phyloP scores from a whole-genome alignment of 768 basidiomycete species.

The Phanerochaete sordida region DNA sequence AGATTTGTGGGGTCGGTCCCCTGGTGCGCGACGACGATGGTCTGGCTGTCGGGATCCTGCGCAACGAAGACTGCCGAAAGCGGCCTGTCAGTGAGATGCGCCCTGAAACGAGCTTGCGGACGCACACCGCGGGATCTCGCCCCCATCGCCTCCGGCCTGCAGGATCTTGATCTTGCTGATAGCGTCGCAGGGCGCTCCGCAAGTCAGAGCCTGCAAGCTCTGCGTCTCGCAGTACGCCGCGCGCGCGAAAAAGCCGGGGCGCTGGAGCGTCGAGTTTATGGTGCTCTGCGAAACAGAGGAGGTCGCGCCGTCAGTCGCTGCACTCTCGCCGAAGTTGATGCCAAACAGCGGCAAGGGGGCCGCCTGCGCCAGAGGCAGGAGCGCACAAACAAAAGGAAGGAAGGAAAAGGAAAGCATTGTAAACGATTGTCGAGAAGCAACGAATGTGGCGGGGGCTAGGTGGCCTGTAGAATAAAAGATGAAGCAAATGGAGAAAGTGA shows the following conservation, averaged over 20 bases:
- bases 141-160: slow-evolving; percentile 22
- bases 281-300: slow-evolving; percentile 17
- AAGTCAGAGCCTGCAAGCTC: slow-evolving; percentile 18
- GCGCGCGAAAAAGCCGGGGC: slow-evolving; percentile 23
- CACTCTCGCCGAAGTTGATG: slow-evolving; percentile 14
- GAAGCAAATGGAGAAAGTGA: slow-evolving; percentile 2
- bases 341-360: slow-evolving; percentile 20
- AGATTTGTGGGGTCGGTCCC: slow-evolving; percentile 31
- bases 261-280: slow-evolving; percentile 15
- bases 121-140: slow-evolving; percentile 17
- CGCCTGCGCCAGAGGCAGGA: slow-evolving; percentile 11
- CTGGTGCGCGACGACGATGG: slow-evolving; percentile 34
- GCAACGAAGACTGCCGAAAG: slow-evolving; percentile 21
- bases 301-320: slow-evolving; percentile 7
- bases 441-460: background rate
- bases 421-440: slow-evolving; percentile 2
- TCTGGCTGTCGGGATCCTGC: slow-evolving; percentile 31
- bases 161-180: slow-evolving; percentile 20
- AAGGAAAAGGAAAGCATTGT: background rate
- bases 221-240: slow-evolving; percentile 23
- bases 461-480: slow-evolving; percentile 3
- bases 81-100: background rate
- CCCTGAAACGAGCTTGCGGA: background rate
- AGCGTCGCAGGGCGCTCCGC: slow-evolving; percentile 24
- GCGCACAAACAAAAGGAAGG: background rate